These are phyloP conservation scores for Calycina herbarum DNA, from an alignment of 2,329 filamentous ascomycete genomes.

Conservation along the genomic window DNA sequence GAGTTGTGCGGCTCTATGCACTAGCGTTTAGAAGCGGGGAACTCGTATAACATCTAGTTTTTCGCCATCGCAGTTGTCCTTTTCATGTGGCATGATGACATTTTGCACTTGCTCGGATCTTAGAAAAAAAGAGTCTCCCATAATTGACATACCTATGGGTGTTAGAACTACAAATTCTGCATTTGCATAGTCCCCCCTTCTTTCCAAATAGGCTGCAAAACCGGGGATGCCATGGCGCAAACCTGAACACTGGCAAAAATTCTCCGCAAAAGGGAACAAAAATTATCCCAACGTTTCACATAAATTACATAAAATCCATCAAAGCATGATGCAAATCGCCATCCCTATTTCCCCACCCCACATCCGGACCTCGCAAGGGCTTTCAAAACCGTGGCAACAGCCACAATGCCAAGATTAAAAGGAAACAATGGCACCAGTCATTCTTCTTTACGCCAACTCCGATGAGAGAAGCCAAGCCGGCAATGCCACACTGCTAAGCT, in stretches of 20 bases:
- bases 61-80: not conserved
- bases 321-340: not conserved
- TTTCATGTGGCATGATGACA: not conserved
- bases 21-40: not conserved
- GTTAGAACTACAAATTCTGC: not conserved
- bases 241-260: not conserved
- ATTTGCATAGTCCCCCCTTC: not conserved
- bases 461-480: not conserved
- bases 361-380: not conserved
- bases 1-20: not conserved
- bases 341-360: not conserved
- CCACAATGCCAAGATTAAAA: not conserved
- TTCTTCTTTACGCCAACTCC: not conserved
- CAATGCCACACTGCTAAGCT: not conserved
- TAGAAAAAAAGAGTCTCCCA: not conserved
- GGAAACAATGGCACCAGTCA: slow-evolving; percentile 1
- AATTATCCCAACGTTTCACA: not conserved
- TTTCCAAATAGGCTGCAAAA: not conserved
- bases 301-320: not conserved
- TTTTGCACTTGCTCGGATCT: not conserved
- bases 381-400: not conserved
- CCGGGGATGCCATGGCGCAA: not conserved
- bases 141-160: not conserved
- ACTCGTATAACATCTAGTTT: not conserved
- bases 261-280: not conserved